Conservation (phyloP, 2,329 filamentous ascomycete species). For the Harringtonia aguacate region DNA sequence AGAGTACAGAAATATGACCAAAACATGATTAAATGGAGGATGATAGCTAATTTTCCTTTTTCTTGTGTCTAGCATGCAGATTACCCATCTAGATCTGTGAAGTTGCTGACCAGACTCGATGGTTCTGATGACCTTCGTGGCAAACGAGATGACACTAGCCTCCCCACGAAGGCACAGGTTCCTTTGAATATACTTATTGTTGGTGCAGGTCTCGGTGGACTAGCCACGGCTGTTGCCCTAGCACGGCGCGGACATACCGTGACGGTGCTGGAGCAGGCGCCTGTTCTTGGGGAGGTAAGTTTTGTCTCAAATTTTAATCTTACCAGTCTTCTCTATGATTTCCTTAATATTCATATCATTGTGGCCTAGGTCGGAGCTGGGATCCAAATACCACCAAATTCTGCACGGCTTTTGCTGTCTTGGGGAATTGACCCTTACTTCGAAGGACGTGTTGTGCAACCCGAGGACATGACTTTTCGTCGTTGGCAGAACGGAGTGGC, state of each 20-base stretch:
- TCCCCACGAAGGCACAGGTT: neutral
- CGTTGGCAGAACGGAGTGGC: slow-evolving; percentile 21
- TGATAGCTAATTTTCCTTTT: too few species aligned
- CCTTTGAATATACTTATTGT: slow-evolving; percentile 13
- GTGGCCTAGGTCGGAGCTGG: too few species aligned
- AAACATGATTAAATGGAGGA: too few species aligned
- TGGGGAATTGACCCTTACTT: slow-evolving; percentile 22
- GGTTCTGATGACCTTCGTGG: too few species aligned
- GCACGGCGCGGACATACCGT: slow-evolving; percentile 24
- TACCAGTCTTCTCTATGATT: too few species aligned
- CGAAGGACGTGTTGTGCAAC: slow-evolving; percentile 17
- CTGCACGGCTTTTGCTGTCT: slow-evolving; percentile 17
- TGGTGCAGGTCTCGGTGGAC: slow-evolving; percentile 21
- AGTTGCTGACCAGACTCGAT: too few species aligned
- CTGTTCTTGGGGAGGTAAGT: slow-evolving; percentile 25
- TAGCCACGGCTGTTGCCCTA: slow-evolving; percentile 27
- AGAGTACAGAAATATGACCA: too few species aligned
- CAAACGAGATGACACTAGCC: too few species aligned
- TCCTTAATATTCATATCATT: too few species aligned
- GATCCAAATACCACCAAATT: slow-evolving; percentile 28
- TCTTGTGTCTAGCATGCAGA: too few species aligned
- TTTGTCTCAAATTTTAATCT: too few species aligned
- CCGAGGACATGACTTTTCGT: slow-evolving; percentile 21
- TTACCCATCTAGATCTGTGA: neutral
- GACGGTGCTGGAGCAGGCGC: slow-evolving; percentile 26